Evolutionary conservation across 129 eudicot species (phyloP).

Genomic region (Solidago caesia): DNA sequence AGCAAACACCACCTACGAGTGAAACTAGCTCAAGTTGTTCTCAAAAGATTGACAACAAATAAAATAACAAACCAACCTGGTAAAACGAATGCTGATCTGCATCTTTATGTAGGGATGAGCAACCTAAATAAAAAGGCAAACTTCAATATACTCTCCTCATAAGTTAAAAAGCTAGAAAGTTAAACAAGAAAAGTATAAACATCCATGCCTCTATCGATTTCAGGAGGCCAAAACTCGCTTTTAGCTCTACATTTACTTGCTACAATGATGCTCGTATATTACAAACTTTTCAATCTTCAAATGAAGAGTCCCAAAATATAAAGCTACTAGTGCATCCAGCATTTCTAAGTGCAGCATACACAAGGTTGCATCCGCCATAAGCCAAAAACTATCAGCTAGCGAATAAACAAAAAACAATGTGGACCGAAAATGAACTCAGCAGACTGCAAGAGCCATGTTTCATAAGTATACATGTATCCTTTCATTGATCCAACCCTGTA

Average conservation of each 20-base stretch:
- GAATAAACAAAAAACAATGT: constrained; percentile 27
- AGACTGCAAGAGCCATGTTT: constrained; percentile 2
- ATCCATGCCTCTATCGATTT: not conserved
- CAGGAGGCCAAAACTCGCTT: constrained; percentile 2
- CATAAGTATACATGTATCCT: constrained; percentile 16
- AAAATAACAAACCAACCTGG: too few species aligned
- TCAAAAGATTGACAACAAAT: too few species aligned
- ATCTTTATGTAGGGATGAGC: too few species aligned
- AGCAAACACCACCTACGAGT: too few species aligned
- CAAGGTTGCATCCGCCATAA: not conserved
- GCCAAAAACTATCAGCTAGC: not conserved
- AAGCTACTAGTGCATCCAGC: not conserved
- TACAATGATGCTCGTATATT: constrained; percentile 11
- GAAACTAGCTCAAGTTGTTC: too few species aligned
- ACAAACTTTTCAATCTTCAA: constrained; percentile 17
- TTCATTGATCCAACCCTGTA: not conserved
- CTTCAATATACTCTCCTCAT: too few species aligned
- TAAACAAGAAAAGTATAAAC: too few species aligned
- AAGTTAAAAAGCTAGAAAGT: not conserved
- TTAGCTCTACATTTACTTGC: constrained; percentile 24
- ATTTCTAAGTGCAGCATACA: constrained; percentile 5
- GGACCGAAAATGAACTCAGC: constrained; percentile 16
- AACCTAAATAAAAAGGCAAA: not conserved
- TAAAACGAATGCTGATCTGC: too few species aligned
- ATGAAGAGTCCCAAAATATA: not conserved